These are phyloP conservation scores for Ascodesmis nigricans DNA, from an alignment of 495 filamentous ascomycete species.

Conservation along the genomic window DNA sequence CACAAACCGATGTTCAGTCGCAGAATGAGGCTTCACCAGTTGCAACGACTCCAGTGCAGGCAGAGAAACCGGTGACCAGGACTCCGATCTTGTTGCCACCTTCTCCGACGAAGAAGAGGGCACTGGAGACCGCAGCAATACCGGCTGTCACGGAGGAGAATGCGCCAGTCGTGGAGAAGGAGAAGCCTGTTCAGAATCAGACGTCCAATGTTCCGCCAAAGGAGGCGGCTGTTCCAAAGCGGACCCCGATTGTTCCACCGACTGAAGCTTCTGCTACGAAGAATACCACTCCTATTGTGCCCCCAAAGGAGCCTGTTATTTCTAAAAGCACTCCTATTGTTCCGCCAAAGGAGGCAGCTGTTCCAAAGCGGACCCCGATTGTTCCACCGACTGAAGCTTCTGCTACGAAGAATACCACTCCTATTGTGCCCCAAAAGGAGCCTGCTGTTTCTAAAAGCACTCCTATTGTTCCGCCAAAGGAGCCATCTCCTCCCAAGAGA, in stretches of 20 bases:
- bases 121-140: no score
- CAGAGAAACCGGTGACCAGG: neutral
- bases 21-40: no score
- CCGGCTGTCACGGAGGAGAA: no score
- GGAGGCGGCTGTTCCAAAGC: neutral
- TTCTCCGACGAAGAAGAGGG: no score
- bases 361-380: neutral
- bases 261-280: neutral
- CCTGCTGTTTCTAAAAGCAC: neutral
- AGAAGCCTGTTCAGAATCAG: conserved; percentile 5
- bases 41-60: neutral
- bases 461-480: neutral
- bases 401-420: neutral
- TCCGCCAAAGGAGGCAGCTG: neutral
- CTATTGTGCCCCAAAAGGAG: neutral
- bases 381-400: conserved; percentile 3
- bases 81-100: conserved; percentile 1
- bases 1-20: no score
- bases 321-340: neutral
- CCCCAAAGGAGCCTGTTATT: neutral
- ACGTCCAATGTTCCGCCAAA: conserved; percentile 3
- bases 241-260: conserved; percentile 4
- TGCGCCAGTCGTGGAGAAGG: no score
- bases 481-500: neutral
- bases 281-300: neutral